Evolutionary conservation across 2,329 filamentous ascomycete species (phyloP).

Genomic region (Colletotrichum orbiculare): DNA sequence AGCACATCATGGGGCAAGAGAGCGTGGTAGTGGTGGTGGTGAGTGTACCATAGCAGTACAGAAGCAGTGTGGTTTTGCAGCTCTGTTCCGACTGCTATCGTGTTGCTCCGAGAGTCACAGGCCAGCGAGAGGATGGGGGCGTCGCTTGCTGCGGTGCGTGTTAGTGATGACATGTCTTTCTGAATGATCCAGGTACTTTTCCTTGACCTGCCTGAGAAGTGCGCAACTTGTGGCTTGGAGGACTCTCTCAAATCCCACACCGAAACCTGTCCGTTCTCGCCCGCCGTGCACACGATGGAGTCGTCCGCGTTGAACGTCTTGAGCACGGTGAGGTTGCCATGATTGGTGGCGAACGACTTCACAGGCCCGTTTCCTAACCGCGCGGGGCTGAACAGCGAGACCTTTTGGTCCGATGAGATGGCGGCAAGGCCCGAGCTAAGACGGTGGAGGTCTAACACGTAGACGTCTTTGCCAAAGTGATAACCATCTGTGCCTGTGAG

Average conservation of each 20-base stretch:
- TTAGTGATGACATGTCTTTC: constrained; percentile 34
- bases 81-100: constrained; percentile 79
- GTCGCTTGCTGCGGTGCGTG: constrained; percentile 50
- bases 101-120: constrained; percentile 64
- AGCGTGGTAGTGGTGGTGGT: not conserved
- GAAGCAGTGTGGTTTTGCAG: constrained; percentile 71
- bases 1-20: constrained; percentile 5
- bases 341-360: constrained; percentile 60
- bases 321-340: constrained; percentile 73
- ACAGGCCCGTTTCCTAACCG: constrained; percentile 64
- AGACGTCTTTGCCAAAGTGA: constrained; percentile 57
- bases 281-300: constrained; percentile 73
- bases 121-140: constrained; percentile 73
- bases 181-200: no score
- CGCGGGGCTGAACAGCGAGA: constrained; percentile 72
- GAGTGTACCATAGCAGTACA: constrained; percentile 69
- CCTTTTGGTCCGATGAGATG: constrained; percentile 77
- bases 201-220: constrained; percentile 56
- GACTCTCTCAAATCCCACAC: constrained; percentile 72
- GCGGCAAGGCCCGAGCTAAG: constrained; percentile 64
- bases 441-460: constrained; percentile 69
- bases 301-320: constrained; percentile 63
- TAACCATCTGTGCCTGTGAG: constrained; percentile 53
- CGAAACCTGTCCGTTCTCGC: constrained; percentile 75
- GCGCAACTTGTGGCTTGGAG: constrained; percentile 52